phyloP scores from a whole-genome alignment of 192 early-diverging fungal species.

The Linnemannia schmuckeri region DNA sequence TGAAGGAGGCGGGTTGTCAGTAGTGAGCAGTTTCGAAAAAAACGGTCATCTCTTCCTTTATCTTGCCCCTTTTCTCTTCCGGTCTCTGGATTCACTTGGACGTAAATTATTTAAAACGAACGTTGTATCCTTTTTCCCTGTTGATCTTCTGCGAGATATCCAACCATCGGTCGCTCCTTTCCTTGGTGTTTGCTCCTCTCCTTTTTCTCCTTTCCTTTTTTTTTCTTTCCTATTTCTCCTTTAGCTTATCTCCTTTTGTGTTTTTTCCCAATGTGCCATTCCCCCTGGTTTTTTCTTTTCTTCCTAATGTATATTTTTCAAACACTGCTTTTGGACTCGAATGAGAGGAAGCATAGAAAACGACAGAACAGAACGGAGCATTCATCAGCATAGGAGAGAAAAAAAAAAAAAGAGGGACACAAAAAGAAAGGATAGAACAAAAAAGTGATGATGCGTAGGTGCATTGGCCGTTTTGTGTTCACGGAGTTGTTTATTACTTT shows the following conservation, averaged over 20 bases:
- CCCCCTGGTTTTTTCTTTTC: neutral
- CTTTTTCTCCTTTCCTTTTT: neutral
- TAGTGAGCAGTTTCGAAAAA: neutral
- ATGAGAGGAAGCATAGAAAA: neutral
- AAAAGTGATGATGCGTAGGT: conserved; percentile 4
- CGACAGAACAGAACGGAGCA: neutral
- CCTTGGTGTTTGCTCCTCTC: neutral
- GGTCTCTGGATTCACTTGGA: too few relatives aligned
- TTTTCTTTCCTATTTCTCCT: neutral
- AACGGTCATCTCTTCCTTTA: conserved; percentile 3
- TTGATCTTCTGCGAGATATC: too few relatives aligned
- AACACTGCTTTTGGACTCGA: neutral
- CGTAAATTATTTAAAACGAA: too few relatives aligned
- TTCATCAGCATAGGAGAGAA: neutral
- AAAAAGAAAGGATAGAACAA: neutral
- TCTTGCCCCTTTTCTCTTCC: too few relatives aligned
- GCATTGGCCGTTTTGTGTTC: conserved; percentile 7
- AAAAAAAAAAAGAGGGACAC: conserved; percentile 11
- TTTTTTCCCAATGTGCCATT: neutral
- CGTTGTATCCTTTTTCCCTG: too few relatives aligned
- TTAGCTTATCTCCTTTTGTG: neutral
- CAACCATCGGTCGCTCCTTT: too few relatives aligned
- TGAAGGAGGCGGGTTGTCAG: too few relatives aligned
- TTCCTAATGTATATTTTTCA: neutral
- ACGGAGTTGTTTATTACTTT: neutral